Evolutionary conservation across 2,329 filamentous ascomycete species (phyloP).

Genomic region (Microsporum ferrugineum): DNA sequence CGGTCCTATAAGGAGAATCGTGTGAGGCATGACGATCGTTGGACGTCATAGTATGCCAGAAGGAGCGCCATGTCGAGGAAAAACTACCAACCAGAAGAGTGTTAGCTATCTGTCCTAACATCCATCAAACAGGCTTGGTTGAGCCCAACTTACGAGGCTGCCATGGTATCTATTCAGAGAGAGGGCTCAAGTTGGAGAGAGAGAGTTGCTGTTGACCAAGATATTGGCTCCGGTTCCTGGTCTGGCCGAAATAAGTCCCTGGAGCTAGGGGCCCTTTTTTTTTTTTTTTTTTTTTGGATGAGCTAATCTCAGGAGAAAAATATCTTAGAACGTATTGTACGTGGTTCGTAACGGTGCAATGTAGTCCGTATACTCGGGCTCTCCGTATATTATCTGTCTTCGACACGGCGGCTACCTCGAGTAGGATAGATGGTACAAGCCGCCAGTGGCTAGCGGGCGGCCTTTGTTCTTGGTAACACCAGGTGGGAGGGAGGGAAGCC

Average conservation of each 20-base stretch:
- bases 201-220: neutral
- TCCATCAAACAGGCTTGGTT: neutral
- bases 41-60: conserved; percentile 87
- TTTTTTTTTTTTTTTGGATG: neutral
- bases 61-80: conserved; percentile 65
- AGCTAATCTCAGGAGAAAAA: neutral
- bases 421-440: neutral
- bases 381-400: neutral
- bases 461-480: neutral
- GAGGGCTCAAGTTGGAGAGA: neutral
- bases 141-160: neutral
- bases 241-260: neutral
- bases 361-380: neutral
- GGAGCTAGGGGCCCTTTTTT: neutral
- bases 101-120: neutral
- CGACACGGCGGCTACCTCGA: neutral
- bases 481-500: neutral
- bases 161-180: neutral
- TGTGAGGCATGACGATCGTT: conserved; percentile 76
- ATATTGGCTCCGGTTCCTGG: neutral
- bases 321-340: neutral
- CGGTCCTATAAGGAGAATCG: conserved; percentile 86
- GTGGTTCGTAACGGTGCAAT: neutral
- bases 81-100: conserved; percentile 39
- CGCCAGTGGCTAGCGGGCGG: neutral